These are phyloP conservation scores for Fusarium irregulare DNA, from an alignment of 2,329 filamentous ascomycete species.

Conservation along the genomic window DNA sequence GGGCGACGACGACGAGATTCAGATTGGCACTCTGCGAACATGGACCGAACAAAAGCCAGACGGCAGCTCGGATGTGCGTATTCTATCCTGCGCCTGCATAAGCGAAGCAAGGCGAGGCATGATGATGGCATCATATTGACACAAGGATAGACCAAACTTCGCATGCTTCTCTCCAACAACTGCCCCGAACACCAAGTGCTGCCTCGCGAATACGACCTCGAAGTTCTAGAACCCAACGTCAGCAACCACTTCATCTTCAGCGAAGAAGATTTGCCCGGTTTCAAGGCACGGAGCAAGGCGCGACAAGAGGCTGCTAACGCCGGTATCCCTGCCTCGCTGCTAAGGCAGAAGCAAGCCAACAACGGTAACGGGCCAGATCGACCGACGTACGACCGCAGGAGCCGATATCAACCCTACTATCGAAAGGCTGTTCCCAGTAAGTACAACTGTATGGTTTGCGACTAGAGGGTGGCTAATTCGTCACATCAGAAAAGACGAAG, in stretches of 20 bases:
- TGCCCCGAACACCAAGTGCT: slow-evolving; percentile 76
- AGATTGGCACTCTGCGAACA: slow-evolving; percentile 78
- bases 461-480: slow-evolving; percentile 35
- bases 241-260: slow-evolving; percentile 92
- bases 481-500: slow-evolving; percentile 77
- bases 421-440: slow-evolving; percentile 80
- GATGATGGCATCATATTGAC: slow-evolving; percentile 17
- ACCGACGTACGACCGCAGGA: slow-evolving; percentile 58
- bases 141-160: slow-evolving; percentile 52
- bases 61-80: slow-evolving; percentile 61
- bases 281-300: slow-evolving; percentile 61
- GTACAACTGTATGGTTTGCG: slow-evolving; percentile 47
- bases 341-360: slow-evolving; percentile 54
- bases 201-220: slow-evolving; percentile 89
- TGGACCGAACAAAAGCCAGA: slow-evolving; percentile 67
- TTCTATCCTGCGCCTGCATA: background rate
- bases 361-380: slow-evolving; percentile 53
- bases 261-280: slow-evolving; percentile 84
- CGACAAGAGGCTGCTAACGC: slow-evolving; percentile 67
- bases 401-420: slow-evolving; percentile 68
- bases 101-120: background rate
- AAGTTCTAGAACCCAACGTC: slow-evolving; percentile 71
- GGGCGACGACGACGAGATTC: slow-evolving; percentile 83
- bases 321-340: slow-evolving; percentile 68
- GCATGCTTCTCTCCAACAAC: slow-evolving; percentile 75